These are phyloP conservation scores for Raffaelea arxii DNA, from an alignment of 2,329 filamentous ascomycete genomes.

Conservation along the genomic window DNA sequence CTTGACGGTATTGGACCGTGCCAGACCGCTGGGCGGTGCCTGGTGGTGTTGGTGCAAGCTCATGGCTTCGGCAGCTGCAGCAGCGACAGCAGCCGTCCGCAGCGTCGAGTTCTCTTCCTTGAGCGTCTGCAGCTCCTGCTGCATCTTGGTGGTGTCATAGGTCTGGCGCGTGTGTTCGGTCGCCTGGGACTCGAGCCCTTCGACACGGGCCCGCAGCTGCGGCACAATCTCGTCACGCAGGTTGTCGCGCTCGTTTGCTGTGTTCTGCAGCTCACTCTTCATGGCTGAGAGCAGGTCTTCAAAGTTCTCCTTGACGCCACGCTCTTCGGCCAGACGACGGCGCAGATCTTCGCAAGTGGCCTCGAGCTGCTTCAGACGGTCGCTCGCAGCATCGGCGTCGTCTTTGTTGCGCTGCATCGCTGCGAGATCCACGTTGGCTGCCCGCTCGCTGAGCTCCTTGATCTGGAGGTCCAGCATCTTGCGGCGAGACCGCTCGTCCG, in stretches of 20 bases:
- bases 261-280: conserved; percentile 69
- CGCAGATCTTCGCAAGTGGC: conserved; percentile 70
- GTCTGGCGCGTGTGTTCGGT: conserved; percentile 61
- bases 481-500: conserved; percentile 72
- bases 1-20: conserved; percentile 50
- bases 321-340: conserved; percentile 74
- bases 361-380: conserved; percentile 68
- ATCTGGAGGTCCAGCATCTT: conserved; percentile 76
- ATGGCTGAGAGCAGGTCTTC: conserved; percentile 83
- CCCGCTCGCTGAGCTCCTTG: conserved; percentile 68
- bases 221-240: conserved; percentile 82
- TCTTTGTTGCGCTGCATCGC: conserved; percentile 9
- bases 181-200: conserved; percentile 68
- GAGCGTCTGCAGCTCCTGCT: conserved; percentile 64
- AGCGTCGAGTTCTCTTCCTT: conserved; percentile 50
- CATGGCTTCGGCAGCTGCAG: neutral
- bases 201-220: conserved; percentile 63
- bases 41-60: conserved; percentile 15
- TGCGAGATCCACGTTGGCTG: conserved; percentile 50
- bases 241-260: conserved; percentile 84
- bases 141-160: conserved; percentile 75
- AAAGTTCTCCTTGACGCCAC: conserved; percentile 82
- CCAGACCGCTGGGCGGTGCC: conserved; percentile 12
- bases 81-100: conserved; percentile 18
- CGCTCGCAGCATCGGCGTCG: conserved; percentile 37